These are phyloP conservation scores for Aechmea fasciata DNA, from an alignment of 176 grass and related monocot species.

Conservation along the genomic window DNA sequence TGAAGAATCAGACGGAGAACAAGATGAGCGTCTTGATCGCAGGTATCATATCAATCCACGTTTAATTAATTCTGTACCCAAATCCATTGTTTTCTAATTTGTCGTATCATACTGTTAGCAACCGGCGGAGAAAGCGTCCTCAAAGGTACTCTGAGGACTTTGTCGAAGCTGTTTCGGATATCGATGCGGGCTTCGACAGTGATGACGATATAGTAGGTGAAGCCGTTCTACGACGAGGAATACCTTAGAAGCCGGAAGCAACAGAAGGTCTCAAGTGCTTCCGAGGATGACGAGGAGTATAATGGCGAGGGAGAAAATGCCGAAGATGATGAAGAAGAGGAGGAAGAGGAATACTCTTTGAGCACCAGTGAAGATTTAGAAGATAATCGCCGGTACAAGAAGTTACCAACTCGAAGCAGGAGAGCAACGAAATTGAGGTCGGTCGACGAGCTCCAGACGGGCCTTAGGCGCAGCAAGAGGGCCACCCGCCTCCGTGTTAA, in stretches of 20 bases:
- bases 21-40: conserved; percentile 41
- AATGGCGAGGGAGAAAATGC: conserved; percentile 55
- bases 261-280: conserved; percentile 39
- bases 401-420: conserved; percentile 28
- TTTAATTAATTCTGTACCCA: not conserved
- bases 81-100: conserved; percentile 4
- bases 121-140: conserved; percentile 66
- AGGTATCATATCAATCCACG: conserved; percentile 36
- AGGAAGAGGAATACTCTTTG: conserved; percentile 45
- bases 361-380: conserved; percentile 54
- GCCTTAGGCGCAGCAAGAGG: conserved; percentile 66
- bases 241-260: conserved; percentile 65
- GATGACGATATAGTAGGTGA: conserved; percentile 93
- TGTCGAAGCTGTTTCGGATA: conserved; percentile 59
- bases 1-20: conserved; percentile 38
- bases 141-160: conserved; percentile 66
- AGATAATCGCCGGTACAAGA: conserved; percentile 28
- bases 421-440: conserved; percentile 40
- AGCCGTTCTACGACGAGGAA: conserved; percentile 86
- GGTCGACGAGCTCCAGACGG: conserved; percentile 45
- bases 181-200: conserved; percentile 43
- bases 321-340: conserved; percentile 56
- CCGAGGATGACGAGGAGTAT: conserved; percentile 63
- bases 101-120: conserved; percentile 23
- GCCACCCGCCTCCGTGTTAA: conserved; percentile 43